phyloP scores from a whole-genome alignment of 495 filamentous ascomycete genomes.

The Talaromyces adpressus region DNA sequence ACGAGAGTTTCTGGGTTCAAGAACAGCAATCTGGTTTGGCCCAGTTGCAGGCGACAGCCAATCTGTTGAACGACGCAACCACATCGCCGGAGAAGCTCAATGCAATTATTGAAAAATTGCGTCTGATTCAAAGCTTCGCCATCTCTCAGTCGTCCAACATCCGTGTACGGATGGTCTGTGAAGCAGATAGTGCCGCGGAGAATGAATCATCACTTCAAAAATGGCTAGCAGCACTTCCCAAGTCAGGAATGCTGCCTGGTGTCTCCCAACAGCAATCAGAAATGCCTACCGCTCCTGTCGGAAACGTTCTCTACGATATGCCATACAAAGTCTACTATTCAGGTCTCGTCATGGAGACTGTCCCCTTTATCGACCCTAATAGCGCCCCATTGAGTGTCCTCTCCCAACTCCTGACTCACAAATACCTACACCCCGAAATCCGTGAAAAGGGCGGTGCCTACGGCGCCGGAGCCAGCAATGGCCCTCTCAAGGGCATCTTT shows the following conservation, averaged over 20 bases:
- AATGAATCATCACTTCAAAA: slow-evolving; percentile 69
- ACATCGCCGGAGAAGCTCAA: slow-evolving; percentile 51
- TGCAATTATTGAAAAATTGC: slow-evolving; percentile 78
- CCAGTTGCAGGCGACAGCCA: slow-evolving; percentile 79
- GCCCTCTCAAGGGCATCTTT: slow-evolving; percentile 73
- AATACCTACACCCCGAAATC: slow-evolving; percentile 94
- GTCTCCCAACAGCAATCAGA: slow-evolving; percentile 18
- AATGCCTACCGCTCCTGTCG: slow-evolving; percentile 30
- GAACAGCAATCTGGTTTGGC: slow-evolving; percentile 83
- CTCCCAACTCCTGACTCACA: slow-evolving; percentile 91
- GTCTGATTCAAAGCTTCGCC: slow-evolving; percentile 74
- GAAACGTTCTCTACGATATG: slow-evolving; percentile 83
- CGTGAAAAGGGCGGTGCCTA: slow-evolving; percentile 97
- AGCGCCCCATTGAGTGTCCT: slow-evolving; percentile 79
- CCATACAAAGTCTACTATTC: slow-evolving; percentile 98
- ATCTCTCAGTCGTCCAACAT: slow-evolving; percentile 50
- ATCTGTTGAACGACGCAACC: slow-evolving; percentile 48
- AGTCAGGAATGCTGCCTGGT: slow-evolving; percentile 21
- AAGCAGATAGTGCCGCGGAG: slow-evolving; percentile 53
- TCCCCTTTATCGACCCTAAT: slow-evolving; percentile 70
- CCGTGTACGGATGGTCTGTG: slow-evolving; percentile 82
- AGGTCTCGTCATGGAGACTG: slow-evolving; percentile 69
- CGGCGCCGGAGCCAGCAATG: slow-evolving; percentile 81
- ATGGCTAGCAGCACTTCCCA: slow-evolving; percentile 59
- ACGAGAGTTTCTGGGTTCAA: slow-evolving; percentile 56